Evolutionary conservation across 176 grass and related monocot species (phyloP).

Genomic region (Oryza glumipatula): DNA sequence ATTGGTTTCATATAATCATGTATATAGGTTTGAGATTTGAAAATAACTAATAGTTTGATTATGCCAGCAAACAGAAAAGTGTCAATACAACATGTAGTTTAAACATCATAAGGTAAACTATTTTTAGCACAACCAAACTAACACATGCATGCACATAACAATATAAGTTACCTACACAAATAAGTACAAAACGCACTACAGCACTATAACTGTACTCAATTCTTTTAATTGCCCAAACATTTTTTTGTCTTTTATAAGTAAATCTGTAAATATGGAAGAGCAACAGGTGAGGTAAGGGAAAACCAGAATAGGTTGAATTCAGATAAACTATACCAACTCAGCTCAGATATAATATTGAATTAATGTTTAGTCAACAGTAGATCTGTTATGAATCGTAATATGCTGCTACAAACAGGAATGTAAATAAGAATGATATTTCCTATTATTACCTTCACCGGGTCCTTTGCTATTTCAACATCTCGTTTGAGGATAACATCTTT

Average conservation of each 20-base stretch:
- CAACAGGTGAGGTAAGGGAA: not conserved
- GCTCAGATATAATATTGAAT: constrained; percentile 1
- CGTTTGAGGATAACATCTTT: constrained; percentile 78
- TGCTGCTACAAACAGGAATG: constrained; percentile 7
- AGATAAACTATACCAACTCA: not conserved
- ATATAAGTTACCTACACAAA: not conserved
- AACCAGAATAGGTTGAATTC: not conserved
- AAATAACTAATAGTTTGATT: no score
- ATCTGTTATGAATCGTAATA: not conserved
- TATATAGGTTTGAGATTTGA: no score
- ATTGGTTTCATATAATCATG: no score
- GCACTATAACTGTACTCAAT: not conserved
- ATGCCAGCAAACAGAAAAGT: not conserved
- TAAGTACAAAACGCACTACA: not conserved
- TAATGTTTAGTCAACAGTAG: not conserved
- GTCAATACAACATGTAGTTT: not conserved
- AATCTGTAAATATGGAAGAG: not conserved
- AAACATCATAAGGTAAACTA: not conserved
- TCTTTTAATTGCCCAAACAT: not conserved
- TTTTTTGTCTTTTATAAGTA: not conserved
- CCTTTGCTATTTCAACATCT: constrained; percentile 40
- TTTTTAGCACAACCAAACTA: not conserved
- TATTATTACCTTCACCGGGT: constrained; percentile 61
- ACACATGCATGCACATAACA: not conserved
- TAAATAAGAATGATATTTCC: constrained; percentile 7